Base-by-base conservation (phyloP, 768 basidiomycete genomes). In the Boletus rubescentipes region DNA sequence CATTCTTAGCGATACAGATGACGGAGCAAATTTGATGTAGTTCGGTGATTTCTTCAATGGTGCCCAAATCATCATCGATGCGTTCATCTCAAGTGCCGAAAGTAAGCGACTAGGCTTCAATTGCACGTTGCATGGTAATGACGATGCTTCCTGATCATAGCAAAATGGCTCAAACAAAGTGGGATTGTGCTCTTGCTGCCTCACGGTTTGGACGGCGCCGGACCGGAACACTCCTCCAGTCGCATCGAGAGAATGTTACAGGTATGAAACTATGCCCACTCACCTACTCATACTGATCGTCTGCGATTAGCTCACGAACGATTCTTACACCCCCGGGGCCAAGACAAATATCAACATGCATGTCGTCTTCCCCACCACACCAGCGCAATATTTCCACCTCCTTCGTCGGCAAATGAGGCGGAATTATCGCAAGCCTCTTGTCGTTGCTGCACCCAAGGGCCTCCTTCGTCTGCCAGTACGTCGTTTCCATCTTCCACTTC, bases 1-100 rank as follows among this genome's bases (percentile, higher is more conserved):
- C 36, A 2, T 11, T 31, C 16, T 10, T 47, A 36, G n/a, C 21
- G 38, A 20, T 38, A 16, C 18, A 38, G n/a, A 30, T 26, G 20
- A 36, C 18, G 32, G 50, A 57, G 34, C 3, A 2, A 16, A 9
- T 7, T 45, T 34, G 39, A 26, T 20, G 4, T 58, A 89, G 83
- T 94, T 94, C 59, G 93, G 93, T 20, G 93, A 95, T 66, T 97
- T 97, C 72, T 89, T 91, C 75, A 95, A 97, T 63, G 92, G 92
- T 2, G 90, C 91, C 35, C 62, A 89, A 80, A 79, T 93, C 52
- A 87, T 93, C 48, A 91, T 96, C 56, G 93, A 97, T 65, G 93
- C 91, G 0, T 96, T 90, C 67, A 77, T 97, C 34, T 79, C 88
- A 2, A 93, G 91, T 3, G 79, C 87, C 16, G 91, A 95, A 72